A percentile compares a stretch with the other conserved stretches of the same genome.
Evolutionary conservation across 2,329 filamentous ascomycete genomes (phyloP).

Genomic region (Furcasterigmium sp.): DNA sequence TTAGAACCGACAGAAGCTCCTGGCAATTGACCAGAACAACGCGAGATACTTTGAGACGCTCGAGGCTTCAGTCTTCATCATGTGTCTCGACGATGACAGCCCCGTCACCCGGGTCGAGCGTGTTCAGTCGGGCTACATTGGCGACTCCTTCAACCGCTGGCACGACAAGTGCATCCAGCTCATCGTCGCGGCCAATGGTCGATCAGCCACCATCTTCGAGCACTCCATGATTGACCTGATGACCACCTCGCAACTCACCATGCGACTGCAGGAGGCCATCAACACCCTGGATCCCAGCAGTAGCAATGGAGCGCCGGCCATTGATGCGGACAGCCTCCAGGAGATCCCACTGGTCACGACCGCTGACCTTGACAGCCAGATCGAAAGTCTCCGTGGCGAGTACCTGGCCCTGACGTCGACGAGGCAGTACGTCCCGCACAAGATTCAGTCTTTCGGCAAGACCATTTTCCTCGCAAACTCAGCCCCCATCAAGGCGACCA

Average conservation of each 20-base stretch:
- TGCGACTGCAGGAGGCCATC: conserved; percentile 87
- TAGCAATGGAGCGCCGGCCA: conserved; percentile 70
- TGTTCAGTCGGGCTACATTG: conserved; percentile 95
- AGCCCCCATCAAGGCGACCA: conserved; percentile 93
- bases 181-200: conserved; percentile 96
- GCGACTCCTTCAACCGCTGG: conserved; percentile 92
- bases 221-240: conserved; percentile 99
- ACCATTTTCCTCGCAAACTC: conserved; percentile 99
- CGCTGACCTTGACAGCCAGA: conserved; percentile 67
- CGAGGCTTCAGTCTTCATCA: conserved; percentile 82
- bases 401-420: conserved; percentile 76
- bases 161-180: conserved; percentile 98
- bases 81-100: conserved; percentile 87
- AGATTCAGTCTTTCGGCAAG: conserved; percentile 97
- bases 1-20: conserved; percentile 70
- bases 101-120: conserved; percentile 95
- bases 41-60: conserved; percentile 72
- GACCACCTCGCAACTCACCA: conserved; percentile 91
- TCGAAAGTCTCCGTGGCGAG: conserved; percentile 71
- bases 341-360: conserved; percentile 74
- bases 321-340: conserved; percentile 75
- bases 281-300: conserved; percentile 94
- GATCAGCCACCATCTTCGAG: conserved; percentile 95
- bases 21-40: conserved; percentile 75
- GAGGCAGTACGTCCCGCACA: conserved; percentile 89